Percentiles rank a stretch among this genome's conserved stretches.
Evolutionary conservation across 2,329 filamentous ascomycete species (phyloP).

Genomic region (Pseudovirgaria hyperparasitica): DNA sequence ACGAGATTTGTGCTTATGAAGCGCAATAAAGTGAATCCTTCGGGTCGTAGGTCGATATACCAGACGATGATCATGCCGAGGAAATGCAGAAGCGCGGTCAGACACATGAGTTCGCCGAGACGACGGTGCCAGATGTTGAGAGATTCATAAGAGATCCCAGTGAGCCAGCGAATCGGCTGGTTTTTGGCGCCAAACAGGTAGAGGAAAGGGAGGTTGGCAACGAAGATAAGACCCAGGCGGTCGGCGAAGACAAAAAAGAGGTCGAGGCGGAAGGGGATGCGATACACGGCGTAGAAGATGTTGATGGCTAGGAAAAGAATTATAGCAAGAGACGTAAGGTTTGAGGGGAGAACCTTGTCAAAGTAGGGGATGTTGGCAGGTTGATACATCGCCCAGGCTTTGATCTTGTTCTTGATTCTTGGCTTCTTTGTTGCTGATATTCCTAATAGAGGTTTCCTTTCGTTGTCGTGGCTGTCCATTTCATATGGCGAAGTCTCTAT

Average conservation of each 20-base stretch:
- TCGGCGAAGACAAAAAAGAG: constrained; percentile 47
- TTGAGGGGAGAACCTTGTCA: constrained; percentile 44
- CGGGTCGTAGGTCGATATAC: constrained; percentile 37
- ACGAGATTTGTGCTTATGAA: constrained; percentile 43
- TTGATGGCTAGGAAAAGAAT: constrained; percentile 41
- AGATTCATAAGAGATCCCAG: constrained; percentile 52
- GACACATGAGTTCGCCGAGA: constrained; percentile 48
- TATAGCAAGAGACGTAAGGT: constrained; percentile 41
- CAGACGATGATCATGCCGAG: constrained; percentile 42
- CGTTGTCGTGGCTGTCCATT: constrained; percentile 10
- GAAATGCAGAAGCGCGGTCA: constrained; percentile 45
- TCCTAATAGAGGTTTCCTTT: constrained; percentile 21
- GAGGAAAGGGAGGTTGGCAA: constrained; percentile 39
- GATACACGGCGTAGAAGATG: constrained; percentile 45
- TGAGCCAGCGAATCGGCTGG: constrained; percentile 47
- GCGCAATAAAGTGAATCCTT: constrained; percentile 35
- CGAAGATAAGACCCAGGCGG: constrained; percentile 41
- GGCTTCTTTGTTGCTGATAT: constrained; percentile 3
- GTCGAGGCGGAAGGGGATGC: constrained; percentile 33
- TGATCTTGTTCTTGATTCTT: constrained; percentile 10
- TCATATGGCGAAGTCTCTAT: constrained; percentile 20
- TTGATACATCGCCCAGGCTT: constrained; percentile 39
- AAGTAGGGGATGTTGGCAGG: constrained; percentile 44
- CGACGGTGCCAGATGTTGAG: constrained; percentile 54
- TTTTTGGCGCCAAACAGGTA: constrained; percentile 56